Conservation (phyloP, 2,329 filamentous ascomycete species). For the Colletotrichum liriopes region DNA sequence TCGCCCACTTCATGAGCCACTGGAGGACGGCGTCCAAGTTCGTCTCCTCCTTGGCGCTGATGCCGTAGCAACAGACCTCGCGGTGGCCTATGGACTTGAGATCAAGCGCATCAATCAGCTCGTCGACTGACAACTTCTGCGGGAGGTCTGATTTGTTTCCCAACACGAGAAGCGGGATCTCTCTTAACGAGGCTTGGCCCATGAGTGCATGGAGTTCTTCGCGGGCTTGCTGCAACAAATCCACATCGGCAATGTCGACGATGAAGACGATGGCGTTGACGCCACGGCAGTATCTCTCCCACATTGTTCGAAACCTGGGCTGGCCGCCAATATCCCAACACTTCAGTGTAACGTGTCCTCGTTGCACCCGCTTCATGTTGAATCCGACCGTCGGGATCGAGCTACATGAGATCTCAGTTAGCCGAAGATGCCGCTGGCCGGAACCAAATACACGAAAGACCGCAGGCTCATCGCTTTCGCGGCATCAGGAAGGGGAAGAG, state of each 20-base stretch:
- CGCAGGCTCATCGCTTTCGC: neutral
- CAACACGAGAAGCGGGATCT: conserved; percentile 93
- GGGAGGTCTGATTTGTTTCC: conserved; percentile 98
- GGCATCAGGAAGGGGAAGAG: conserved; percentile 34
- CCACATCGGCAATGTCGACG: conserved; percentile 92
- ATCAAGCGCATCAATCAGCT: conserved; percentile 93
- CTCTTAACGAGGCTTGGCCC: conserved; percentile 85
- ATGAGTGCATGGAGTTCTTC: conserved; percentile 94
- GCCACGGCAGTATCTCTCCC: conserved; percentile 97
- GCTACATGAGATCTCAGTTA: conserved; percentile 68
- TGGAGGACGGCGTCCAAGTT: conserved; percentile 97
- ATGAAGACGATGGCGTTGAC: conserved; percentile 99
- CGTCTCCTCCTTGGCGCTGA: conserved; percentile 98
- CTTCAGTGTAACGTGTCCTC: conserved; percentile 97
- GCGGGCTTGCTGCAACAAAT: conserved; percentile 85
- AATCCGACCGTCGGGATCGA: conserved; percentile 99
- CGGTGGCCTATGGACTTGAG: conserved; percentile 91
- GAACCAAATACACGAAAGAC: conserved; percentile 16
- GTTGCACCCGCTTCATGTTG: conserved; percentile 98
- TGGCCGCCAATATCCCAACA: conserved; percentile 99
- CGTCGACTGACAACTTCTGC: conserved; percentile 92
- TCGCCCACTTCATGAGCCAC: conserved; percentile 94
- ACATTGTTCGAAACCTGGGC: conserved; percentile 97
- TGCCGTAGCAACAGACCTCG: conserved; percentile 98
- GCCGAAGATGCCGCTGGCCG: conserved; percentile 36